Evolutionary conservation across 805 yeast genomes (phyloP), one percentile per base, ranked within the genome.

Genomic region (Candida ascalaphidarum): DNA sequence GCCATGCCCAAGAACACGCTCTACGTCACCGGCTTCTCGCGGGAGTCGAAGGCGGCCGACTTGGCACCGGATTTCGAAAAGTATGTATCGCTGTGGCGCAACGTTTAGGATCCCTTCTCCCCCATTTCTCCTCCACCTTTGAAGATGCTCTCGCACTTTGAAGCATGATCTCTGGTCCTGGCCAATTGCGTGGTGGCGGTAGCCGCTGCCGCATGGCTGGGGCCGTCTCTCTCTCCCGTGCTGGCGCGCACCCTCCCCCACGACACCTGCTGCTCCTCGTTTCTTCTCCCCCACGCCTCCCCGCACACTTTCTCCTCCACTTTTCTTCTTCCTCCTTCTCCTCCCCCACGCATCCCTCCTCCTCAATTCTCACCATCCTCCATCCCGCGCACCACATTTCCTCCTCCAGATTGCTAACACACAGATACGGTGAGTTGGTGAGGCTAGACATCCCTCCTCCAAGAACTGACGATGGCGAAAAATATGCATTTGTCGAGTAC

Each of bases 361-460:
- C 25, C 20, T 21, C 19, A 25, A 8, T 21, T 26, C 37, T 13
- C 21, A 17, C 22, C 27, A 21, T 14, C 14, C 14, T 22, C 20
- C 26, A 13, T 29, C 26, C 32, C 21, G 13, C 15, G 13, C 14
- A 16, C 31, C 30, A 16, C 29, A 17, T 23, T 24, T 17, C 16
- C 15, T 25, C 18, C 23, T 19, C 19, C 17, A 23, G 14, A 17
- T 18, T 17, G 39, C 42, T 28, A 31, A 37, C 32, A 31, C 21
- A 16, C 43, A 73, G 79, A 48, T 70, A 41, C 37, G 82, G 81
- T 27, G 65, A 63, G 39, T 55, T 76, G 24, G 70, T 71, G 27
- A 63, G 77, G 51, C 68, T 75, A 28, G 77, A 70, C 37, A 69
- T 75, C 26, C 74, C 80, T 23, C 81, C 81, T 31, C 77, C 80